These are phyloP conservation scores for Eutrema salsugineum DNA, from an alignment of 441 rosid species.

Conservation along the genomic window DNA sequence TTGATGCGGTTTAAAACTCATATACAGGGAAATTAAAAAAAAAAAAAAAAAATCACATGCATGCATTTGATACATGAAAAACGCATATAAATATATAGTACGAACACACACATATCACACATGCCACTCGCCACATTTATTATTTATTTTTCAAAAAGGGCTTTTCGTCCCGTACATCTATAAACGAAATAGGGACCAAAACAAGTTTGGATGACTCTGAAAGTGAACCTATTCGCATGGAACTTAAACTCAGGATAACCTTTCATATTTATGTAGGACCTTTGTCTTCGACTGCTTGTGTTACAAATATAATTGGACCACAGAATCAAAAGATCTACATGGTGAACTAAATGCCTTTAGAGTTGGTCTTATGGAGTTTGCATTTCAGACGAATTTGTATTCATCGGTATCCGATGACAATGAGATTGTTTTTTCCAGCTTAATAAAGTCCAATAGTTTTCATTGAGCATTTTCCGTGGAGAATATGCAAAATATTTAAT, in stretches of 20 bases:
- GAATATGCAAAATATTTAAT: neutral
- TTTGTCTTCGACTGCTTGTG: neutral
- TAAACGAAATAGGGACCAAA: no score
- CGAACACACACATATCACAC: no score
- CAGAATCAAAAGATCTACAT: neutral
- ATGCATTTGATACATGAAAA: neutral
- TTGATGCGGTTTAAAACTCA: neutral
- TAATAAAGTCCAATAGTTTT: neutral
- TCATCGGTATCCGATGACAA: neutral
- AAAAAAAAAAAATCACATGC: no score
- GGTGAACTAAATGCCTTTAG: constrained; percentile 13
- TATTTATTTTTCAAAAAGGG: no score
- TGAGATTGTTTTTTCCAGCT: neutral
- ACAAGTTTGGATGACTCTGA: no score
- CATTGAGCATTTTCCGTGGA: neutral
- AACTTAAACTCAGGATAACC: no score
- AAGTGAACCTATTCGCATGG: no score
- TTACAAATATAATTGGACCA: neutral
- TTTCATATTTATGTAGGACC: no score
- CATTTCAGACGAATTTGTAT: neutral
- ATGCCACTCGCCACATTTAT: no score
- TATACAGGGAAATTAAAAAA: no score
- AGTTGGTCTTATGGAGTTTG: neutral
- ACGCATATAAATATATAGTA: neutral
- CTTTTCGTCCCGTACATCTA: no score